These are phyloP conservation scores for Dioszegia hungarica DNA, from an alignment of 768 basidiomycete genomes.

Conservation along the genomic window DNA sequence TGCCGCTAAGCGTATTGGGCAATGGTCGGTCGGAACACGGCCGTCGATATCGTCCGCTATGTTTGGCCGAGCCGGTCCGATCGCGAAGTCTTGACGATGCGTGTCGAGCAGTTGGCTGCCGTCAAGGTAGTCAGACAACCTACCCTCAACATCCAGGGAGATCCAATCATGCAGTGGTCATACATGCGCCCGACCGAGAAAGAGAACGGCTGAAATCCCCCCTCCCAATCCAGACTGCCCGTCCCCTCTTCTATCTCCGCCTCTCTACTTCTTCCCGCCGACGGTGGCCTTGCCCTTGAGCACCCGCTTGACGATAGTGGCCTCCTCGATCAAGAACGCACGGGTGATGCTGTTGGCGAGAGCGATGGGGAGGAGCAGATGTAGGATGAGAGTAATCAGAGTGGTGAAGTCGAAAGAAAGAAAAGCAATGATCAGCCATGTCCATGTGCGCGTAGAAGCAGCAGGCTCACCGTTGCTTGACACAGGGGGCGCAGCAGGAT, in stretches of 20 bases:
- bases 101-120: too few relatives aligned
- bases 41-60: too few relatives aligned
- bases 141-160: not conserved
- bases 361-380: not conserved
- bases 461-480: slow-evolving; percentile 75
- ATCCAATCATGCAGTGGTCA: not conserved
- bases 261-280: slow-evolving; percentile 40
- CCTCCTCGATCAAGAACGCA: slow-evolving; percentile 98
- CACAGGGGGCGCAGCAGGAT: slow-evolving; percentile 91
- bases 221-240: not conserved
- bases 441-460: not conserved
- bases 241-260: not conserved
- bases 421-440: slow-evolving; percentile 10
- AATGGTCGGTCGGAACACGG: too few relatives aligned
- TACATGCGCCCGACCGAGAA: not conserved
- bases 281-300: slow-evolving; percentile 80
- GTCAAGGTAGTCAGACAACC: not conserved
- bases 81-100: too few relatives aligned
- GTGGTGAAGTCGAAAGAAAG: too few relatives aligned
- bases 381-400: not conserved
- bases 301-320: slow-evolving; percentile 99
- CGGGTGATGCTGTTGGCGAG: slow-evolving; percentile 71
- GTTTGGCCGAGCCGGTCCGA: too few relatives aligned
- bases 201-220: not conserved
- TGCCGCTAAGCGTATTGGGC: too few relatives aligned